Conservation (phyloP, 1,139 yeast species). For the Diutina pseudorugosa region DNA sequence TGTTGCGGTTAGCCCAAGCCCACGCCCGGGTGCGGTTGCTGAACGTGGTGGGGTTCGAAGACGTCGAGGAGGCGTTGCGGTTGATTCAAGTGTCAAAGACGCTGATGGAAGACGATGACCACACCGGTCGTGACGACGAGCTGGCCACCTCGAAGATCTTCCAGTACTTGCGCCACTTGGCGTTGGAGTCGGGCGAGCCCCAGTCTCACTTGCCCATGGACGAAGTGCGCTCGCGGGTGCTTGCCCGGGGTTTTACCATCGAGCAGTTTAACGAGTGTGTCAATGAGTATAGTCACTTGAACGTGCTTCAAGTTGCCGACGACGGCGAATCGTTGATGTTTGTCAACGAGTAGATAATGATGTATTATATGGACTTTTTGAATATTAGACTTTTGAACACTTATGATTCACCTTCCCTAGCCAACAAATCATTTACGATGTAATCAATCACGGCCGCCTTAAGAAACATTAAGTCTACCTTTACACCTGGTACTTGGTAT, state of each 20-base stretch:
- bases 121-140: slow-evolving; percentile 35
- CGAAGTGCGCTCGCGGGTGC: slow-evolving; percentile 52
- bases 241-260: slow-evolving; percentile 77
- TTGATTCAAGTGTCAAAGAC: slow-evolving; percentile 77
- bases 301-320: slow-evolving; percentile 68
- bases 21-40: slow-evolving; percentile 82
- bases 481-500: too few species aligned
- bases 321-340: slow-evolving; percentile 46
- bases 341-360: slow-evolving; percentile 13
- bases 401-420: too few species aligned
- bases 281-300: slow-evolving; percentile 56
- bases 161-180: slow-evolving; percentile 39
- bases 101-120: slow-evolving; percentile 51
- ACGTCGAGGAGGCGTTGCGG: slow-evolving; percentile 93
- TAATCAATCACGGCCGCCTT: too few species aligned
- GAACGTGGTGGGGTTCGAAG: slow-evolving; percentile 55
- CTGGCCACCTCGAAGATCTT: slow-evolving; percentile 42
- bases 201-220: slow-evolving; percentile 33
- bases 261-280: slow-evolving; percentile 69
- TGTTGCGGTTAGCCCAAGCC: slow-evolving; percentile 89
- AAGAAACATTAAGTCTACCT: too few species aligned
- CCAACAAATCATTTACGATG: too few species aligned
- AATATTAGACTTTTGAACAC: too few species aligned
- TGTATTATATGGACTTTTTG: background rate
- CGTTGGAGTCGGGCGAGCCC: slow-evolving; percentile 14